Evolutionary conservation across 2,329 filamentous ascomycete genomes (phyloP).

Genomic region (Fonsecaea monophora): DNA sequence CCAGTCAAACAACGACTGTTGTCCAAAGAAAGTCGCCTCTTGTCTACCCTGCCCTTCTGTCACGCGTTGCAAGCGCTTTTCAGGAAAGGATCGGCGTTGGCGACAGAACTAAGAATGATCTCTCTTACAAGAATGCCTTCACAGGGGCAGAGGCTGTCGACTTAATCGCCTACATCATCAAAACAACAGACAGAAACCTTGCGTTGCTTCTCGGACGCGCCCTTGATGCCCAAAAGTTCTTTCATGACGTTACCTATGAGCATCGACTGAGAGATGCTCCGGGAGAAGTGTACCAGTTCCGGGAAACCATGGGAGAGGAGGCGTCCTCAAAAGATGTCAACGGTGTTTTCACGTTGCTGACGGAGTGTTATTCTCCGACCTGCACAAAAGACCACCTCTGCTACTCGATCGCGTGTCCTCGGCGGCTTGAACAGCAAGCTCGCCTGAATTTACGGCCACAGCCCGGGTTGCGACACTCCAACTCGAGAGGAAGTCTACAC

Average conservation of each 20-base stretch:
- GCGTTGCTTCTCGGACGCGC: conserved; percentile 89
- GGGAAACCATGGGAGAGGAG: conserved; percentile 84
- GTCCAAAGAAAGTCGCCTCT: conserved; percentile 75
- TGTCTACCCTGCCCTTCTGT: conserved; percentile 91
- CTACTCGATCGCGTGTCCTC: conserved; percentile 96
- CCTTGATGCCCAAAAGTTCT: conserved; percentile 96
- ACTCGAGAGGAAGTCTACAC: conserved; percentile 75
- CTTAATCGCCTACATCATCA: conserved; percentile 93
- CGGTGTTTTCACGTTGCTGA: conserved; percentile 93
- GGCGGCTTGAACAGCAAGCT: conserved; percentile 92
- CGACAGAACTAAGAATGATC: conserved; percentile 92
- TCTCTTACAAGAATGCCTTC: conserved; percentile 97
- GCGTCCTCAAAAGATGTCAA: conserved; percentile 77
- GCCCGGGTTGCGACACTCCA: conserved; percentile 78
- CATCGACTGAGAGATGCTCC: conserved; percentile 93
- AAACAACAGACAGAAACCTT: conserved; percentile 93
- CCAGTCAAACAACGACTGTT: conserved; percentile 66
- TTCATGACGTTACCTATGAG: conserved; percentile 98
- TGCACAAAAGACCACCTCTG: conserved; percentile 94
- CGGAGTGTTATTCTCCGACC: conserved; percentile 97
- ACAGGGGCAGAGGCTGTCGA: conserved; percentile 95
- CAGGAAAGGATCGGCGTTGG: conserved; percentile 83
- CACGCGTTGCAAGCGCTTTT: conserved; percentile 92
- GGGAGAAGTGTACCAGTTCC: conserved; percentile 95
- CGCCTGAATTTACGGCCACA: conserved; percentile 91